These are phyloP conservation scores for Xylona heveae DNA, from an alignment of 495 filamentous ascomycete species.

Conservation along the genomic window DNA sequence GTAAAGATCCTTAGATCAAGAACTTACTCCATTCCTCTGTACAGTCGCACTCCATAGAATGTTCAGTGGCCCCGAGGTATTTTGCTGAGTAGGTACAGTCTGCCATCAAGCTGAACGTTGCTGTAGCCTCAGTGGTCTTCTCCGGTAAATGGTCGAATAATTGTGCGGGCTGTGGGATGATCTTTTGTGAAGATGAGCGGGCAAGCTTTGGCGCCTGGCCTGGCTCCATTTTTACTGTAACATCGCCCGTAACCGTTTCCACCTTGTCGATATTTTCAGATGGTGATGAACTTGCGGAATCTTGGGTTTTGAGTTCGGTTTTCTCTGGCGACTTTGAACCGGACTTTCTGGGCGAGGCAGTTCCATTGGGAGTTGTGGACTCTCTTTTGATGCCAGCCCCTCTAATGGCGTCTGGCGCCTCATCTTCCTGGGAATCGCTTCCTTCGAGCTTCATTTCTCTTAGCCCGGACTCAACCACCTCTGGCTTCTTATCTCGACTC, in stretches of 20 bases:
- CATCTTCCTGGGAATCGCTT: slow-evolving; percentile 6
- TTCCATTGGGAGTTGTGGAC: slow-evolving; percentile 9
- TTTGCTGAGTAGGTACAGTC: slow-evolving; percentile 78
- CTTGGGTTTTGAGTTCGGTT: slow-evolving; percentile 21
- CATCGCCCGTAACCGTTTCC: slow-evolving; percentile 30
- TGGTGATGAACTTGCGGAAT: slow-evolving; percentile 15
- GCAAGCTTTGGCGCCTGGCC: slow-evolving; percentile 51
- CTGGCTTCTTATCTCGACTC: neutral
- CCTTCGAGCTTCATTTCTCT: slow-evolving; percentile 3
- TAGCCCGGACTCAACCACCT: slow-evolving; percentile 3
- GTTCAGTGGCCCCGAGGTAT: slow-evolving; percentile 73
- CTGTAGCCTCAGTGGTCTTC: slow-evolving; percentile 49
- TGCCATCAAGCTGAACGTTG: slow-evolving; percentile 60
- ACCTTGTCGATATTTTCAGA: slow-evolving; percentile 20
- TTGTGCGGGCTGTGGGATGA: slow-evolving; percentile 31
- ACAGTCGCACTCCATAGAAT: slow-evolving; percentile 89
- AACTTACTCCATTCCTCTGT: slow-evolving; percentile 86
- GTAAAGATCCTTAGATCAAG: slow-evolving; percentile 5
- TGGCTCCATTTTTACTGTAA: slow-evolving; percentile 40
- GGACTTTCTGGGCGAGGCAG: slow-evolving; percentile 10
- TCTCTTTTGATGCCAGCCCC: slow-evolving; percentile 4
- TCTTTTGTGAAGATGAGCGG: slow-evolving; percentile 54
- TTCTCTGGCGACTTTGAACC: slow-evolving; percentile 15
- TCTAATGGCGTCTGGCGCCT: slow-evolving; percentile 2
- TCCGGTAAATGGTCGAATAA: slow-evolving; percentile 52